Evolutionary conservation across 331 rosid genomes (phyloP), one percentile per base, ranked within the genome.

Genomic region (Malus hybrid): DNA sequence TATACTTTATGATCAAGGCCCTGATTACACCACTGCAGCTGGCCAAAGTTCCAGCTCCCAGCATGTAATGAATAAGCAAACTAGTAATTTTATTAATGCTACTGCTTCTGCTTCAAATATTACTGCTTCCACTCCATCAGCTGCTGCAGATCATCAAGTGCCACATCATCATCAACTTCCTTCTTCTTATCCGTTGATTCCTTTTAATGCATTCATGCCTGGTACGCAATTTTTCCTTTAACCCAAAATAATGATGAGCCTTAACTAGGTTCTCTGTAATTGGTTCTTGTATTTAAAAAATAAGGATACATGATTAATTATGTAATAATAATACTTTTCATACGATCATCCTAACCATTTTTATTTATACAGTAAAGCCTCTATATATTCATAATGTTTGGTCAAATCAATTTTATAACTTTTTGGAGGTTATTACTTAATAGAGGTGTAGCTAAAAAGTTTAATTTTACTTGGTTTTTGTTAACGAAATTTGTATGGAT

Each of bases 1-100:
- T 10, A 77, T 85, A 64, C 88, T 88, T 1, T 73, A 83, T 72
- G 93, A 90, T 77, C 88, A 90, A 80, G 93, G 93, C 57, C 91
- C 84, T 56, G 70, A 65, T 46, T 14, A 63, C 36, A 60, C 65
- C 1, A 60, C 65, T 60, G 65, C 16, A 60, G 1, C 31, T 8
- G 67, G 67, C 36, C 76, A 28, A 68, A 77, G 65, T 56, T 71
- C 79, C 54, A 66, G 72, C 61, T 10, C 54, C n/a, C 36, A 69
- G n/a, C 39, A 55, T 19, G 70, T 3, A 44, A 24, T 39, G 3
- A 72, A 67, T 70, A 76, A 62, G 31, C 83, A 71, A 20, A 72
- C 82, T 19, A 65, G 46, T 13, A 54, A 72, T 80, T 71, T 67
- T 22, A 22, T 31, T 13, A 76, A 70, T 73, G 36, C 55, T 62